Evolutionary conservation across 768 basidiomycete species (phyloP).

Genomic region (Boletus subparvulus): DNA sequence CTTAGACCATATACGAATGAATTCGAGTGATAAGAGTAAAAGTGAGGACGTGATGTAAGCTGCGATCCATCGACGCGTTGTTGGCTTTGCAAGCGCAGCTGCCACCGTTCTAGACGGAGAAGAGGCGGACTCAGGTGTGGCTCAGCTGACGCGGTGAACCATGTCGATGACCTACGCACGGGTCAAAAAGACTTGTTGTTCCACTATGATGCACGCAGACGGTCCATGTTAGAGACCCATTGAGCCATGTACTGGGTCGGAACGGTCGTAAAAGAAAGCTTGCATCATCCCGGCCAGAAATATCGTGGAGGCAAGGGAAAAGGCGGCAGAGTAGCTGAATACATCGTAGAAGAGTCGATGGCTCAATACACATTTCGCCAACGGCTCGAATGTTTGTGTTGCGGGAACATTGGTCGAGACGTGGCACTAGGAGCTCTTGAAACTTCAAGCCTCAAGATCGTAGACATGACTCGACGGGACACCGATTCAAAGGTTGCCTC

Average conservation of each 20-base stretch:
- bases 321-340: slow-evolving; percentile 49
- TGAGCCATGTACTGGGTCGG: slow-evolving; percentile 37
- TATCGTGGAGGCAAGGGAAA: slow-evolving; percentile 44
- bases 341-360: slow-evolving; percentile 58
- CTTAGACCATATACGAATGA: slow-evolving; percentile 25
- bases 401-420: slow-evolving; percentile 54
- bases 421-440: neutral
- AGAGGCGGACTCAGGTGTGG: too few relatives aligned
- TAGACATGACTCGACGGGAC: slow-evolving; percentile 5
- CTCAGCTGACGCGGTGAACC: too few relatives aligned
- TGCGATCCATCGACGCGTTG: too few relatives aligned
- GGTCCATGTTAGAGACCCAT: slow-evolving; percentile 47
- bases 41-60: too few relatives aligned
- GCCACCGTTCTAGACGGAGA: too few relatives aligned
- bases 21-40: too few relatives aligned
- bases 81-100: too few relatives aligned
- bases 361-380: slow-evolving; percentile 59
- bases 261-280: slow-evolving; percentile 38
- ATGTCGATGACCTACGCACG: too few relatives aligned
- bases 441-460: neutral
- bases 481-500: neutral
- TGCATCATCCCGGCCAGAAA: slow-evolving; percentile 30
- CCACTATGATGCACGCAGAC: slow-evolving; percentile 48
- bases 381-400: slow-evolving; percentile 60
- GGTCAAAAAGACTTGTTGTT: slow-evolving; percentile 34